A percentile compares a stretch with the other conserved stretches of the same genome.
phyloP scores from a whole-genome alignment of 2,329 filamentous ascomycete species.

The Beauveria scarabaeidicola region DNA sequence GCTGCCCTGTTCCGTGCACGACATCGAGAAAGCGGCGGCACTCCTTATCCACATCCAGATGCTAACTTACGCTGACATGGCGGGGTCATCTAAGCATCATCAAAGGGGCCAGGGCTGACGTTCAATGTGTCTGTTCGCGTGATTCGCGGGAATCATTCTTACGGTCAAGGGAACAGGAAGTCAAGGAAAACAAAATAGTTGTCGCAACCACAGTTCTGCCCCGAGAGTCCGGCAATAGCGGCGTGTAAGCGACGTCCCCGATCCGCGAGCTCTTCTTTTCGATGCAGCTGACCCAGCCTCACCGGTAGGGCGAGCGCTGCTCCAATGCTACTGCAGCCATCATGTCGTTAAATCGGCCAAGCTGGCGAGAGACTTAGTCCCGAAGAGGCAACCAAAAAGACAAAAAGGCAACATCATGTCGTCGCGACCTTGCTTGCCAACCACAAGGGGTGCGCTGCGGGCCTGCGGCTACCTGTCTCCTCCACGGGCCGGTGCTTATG shows the following conservation, averaged over 20 bases:
- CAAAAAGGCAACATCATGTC: not conserved
- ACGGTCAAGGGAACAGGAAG: not conserved
- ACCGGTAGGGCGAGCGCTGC: not conserved
- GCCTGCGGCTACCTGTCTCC: not conserved
- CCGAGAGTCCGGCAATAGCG: not conserved
- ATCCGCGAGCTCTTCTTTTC: not conserved
- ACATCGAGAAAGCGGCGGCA: not conserved
- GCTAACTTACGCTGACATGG: slow-evolving; percentile 11
- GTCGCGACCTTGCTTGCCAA: not conserved
- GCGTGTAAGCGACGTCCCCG: not conserved
- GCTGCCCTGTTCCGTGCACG: not conserved
- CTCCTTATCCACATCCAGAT: not conserved
- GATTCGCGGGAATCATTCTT: slow-evolving; percentile 1
- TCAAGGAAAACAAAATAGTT: not conserved
- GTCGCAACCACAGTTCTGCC: not conserved
- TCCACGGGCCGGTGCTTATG: slow-evolving; percentile 1
- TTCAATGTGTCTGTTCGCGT: not conserved
- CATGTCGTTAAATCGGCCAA: not conserved
- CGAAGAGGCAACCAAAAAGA: not conserved
- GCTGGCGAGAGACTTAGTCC: not conserved
- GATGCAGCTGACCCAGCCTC: not conserved
- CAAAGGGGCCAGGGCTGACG: not conserved
- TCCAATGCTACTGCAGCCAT: not conserved
- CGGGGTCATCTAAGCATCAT: not conserved
- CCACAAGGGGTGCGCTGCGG: not conserved